Evolutionary conservation across 129 eudicot species (phyloP), one percentile per base, ranked within the genome.

Genomic region (sunflower (Helianthus annuus)): DNA sequence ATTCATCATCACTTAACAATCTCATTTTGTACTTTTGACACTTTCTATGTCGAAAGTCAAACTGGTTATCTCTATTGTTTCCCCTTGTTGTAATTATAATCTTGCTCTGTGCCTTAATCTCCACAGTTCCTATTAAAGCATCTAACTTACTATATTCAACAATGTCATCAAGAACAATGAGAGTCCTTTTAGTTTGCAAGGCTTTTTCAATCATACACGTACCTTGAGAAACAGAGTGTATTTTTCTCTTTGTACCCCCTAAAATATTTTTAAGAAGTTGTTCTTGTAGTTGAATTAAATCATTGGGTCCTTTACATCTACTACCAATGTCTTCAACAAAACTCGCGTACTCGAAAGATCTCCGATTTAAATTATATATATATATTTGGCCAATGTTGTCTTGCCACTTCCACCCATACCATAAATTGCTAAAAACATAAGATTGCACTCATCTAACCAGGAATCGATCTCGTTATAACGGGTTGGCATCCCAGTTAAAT

Each of bases 91-190:
- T 77, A 48, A 77, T 48, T 13, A 77, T 48, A 64, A 71, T 53
- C 58, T 70, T 78, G 64, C 82, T 70, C 27, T 65, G 29, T 3
- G 1, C 3, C 5, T 51, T 22, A n/a, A 77, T 22, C 4, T 48
- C 3, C 24, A 45, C 24, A 1, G 63, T 34, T 10, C 57, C 66
- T 4, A 71, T 76, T 6, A 78, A 40, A 10, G 16, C 2, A 9
- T 8, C 45, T 24, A 78, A 7, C 1, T 67, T 66, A 2, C 14
- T 5, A 19, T 5, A 6, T 56, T 55, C 17, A 40, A 13, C 52
- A 44, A 79, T 55, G 3, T 72, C 78, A 32, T 72, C 83, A n/a
- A 72, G 68, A 72, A 72, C 74, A 36, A n/a, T n/a, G n/a, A n/a
- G n/a, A n/a, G n/a, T n/a, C n/a, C n/a, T n/a, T n/a, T n/a, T n/a